Evolutionary conservation across 805 yeast species (phyloP), one percentile per base, ranked within the genome.

Genomic region (Starmera dryadoides): DNA sequence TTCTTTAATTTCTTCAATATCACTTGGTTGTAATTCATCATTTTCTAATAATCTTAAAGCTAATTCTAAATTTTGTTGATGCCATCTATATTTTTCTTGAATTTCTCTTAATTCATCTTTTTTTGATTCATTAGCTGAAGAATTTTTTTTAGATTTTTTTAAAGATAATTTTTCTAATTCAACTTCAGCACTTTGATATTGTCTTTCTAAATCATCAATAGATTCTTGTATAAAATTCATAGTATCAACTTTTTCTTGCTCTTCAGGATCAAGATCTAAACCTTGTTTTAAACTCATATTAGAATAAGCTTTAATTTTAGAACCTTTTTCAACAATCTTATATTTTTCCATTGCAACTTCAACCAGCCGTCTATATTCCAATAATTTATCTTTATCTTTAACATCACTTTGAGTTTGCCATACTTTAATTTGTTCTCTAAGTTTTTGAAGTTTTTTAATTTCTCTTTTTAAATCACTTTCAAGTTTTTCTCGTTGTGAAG

Each of bases 381-480:
- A 68, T 43, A 86, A 69, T 21, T 80, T 72, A 50, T 82, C 85
- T 55, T 86, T 93, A 52, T 91, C 95, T 59, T 94, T 88, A 37
- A 89, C 86, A 47, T 89, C 94, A 52, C 79, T 83, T 47, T 88
- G 86, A 17, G 89, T 78, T 58, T 89, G 70, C 98, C 98, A 91
- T 40, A 85, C 85, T 62, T 91, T 91, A 52, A 91, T 86, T 67
- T 88, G 98, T 60, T 91, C 98, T 56, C 98, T 75, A 47, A 83
- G 76, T 56, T 95, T 78, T 58, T 91, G 98, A 40, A 91, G 71
- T 62, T 88, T 91, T 62, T 93, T 91, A 59, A 93, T 89, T 59
- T 93, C 98, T 52, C 91, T 82, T 64, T 93, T 89, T 58, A 91
- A 71, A 58, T 91, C 98, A 40, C 78, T 72, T 59, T 93, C 98